Evolutionary conservation across 2,329 filamentous ascomycete genomes (phyloP).

Genomic region (Coccinonectria pachysandricola): DNA sequence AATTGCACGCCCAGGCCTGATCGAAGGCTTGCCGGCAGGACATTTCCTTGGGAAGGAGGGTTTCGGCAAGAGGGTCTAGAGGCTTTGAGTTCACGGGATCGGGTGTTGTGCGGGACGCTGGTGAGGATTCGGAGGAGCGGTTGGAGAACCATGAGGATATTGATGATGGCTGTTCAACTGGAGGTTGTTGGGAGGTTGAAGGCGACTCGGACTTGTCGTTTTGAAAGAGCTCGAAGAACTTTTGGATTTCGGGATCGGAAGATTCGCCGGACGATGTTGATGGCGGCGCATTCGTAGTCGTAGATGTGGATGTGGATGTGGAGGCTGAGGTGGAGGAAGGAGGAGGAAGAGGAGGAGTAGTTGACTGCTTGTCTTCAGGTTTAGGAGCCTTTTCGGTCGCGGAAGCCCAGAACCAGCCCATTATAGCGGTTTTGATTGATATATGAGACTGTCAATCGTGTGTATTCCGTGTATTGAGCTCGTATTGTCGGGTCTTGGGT

Average conservation of each 20-base stretch:
- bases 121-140: slow-evolving; percentile 19
- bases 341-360: too few relatives aligned
- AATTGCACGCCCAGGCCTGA: slow-evolving; percentile 87
- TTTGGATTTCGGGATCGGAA: slow-evolving; percentile 42
- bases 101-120: slow-evolving; percentile 11
- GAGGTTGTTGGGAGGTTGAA: slow-evolving; percentile 10
- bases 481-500: not conserved
- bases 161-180: slow-evolving; percentile 21
- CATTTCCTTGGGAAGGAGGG: slow-evolving; percentile 70
- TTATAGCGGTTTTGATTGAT: slow-evolving; percentile 21
- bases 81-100: slow-evolving; percentile 14
- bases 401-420: slow-evolving; percentile 54
- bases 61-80: slow-evolving; percentile 46
- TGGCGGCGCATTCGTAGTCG: not conserved
- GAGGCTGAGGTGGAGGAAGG: slow-evolving; percentile 11
- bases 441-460: slow-evolving; percentile 1
- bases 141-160: slow-evolving; percentile 26
- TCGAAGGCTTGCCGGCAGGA: slow-evolving; percentile 88
- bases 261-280: slow-evolving; percentile 18
- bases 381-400: slow-evolving; percentile 20
- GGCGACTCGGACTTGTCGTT: slow-evolving; percentile 17
- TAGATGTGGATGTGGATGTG: slow-evolving; percentile 7
- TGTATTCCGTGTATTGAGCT: slow-evolving; percentile 1
- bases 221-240: slow-evolving; percentile 40
- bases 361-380: slow-evolving; percentile 13